phyloP scores from a whole-genome alignment of 306 rosid genomes.

The Acacia confusa region DNA sequence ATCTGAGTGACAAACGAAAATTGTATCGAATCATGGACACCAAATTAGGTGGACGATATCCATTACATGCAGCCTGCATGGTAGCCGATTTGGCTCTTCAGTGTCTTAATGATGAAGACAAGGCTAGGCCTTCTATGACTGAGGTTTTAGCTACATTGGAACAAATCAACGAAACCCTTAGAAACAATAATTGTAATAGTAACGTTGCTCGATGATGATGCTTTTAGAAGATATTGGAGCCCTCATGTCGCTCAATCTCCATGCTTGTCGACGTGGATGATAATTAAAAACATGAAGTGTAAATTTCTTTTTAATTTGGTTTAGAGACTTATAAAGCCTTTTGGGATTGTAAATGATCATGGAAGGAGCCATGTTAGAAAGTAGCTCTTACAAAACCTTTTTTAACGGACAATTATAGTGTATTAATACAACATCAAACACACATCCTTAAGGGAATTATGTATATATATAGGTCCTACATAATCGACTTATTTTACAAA shows the following conservation, averaged over 20 bases:
- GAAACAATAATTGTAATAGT: not conserved
- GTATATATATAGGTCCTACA: too few species aligned
- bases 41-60: conserved; percentile 85
- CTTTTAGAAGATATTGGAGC: not conserved
- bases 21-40: conserved; percentile 92
- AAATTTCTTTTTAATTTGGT: not conserved
- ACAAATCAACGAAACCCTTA: conserved; percentile 46
- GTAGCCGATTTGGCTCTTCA: conserved; percentile 79
- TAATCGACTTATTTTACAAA: too few species aligned
- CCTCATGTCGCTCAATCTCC: not conserved
- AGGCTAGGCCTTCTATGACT: conserved; percentile 77
- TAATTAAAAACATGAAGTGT: not conserved
- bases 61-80: conserved; percentile 71
- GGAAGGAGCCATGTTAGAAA: not conserved
- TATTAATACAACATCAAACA: too few species aligned
- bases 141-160: conserved; percentile 69
- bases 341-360: not conserved
- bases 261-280: not conserved
- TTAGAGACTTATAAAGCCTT: too few species aligned
- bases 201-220: not conserved
- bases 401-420: too few species aligned
- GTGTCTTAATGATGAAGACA: conserved; percentile 76
- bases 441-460: too few species aligned
- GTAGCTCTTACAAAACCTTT: too few species aligned
- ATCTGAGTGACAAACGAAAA: conserved; percentile 69